Evolutionary conservation across 2,329 filamentous ascomycete genomes (phyloP), one percentile per base, ranked within the genome.

Genomic region (Nigrospora osmanthi): DNA sequence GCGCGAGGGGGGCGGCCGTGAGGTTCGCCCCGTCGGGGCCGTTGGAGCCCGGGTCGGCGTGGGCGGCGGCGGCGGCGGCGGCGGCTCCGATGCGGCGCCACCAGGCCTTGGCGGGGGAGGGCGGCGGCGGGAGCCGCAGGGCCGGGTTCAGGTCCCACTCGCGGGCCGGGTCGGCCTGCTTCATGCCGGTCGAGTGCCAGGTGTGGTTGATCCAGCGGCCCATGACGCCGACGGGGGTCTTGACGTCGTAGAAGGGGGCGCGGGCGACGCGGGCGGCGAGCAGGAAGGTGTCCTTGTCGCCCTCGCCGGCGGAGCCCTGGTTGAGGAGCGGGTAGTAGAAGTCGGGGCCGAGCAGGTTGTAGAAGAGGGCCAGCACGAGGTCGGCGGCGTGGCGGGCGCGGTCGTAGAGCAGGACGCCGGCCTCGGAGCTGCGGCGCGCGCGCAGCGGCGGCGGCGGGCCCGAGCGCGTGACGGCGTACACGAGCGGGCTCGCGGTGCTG

Each of bases 311-410:
- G 1, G 61, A 62, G 32, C 64, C 64, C 54, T 73, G 71, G 19
- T 63, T 69, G 28, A 71, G 58, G 4, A 77, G 54, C 0, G 66
- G 66, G 51, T 76, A 78, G 58, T 72, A 79, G 54, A 68, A 66
- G 14, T 61, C 56, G 1, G 74, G 72, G 0, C 75, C 75, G 57
- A 73, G 72, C 55, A 71, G 71, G 60, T 77, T 78, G 63, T 78
- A 78, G 57, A 77, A 78, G 0, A 69, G 62, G 19, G 69, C 66
- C 17, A 79, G 67, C 10, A 78, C 55, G 0, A 78, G 60, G 28
- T 68, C 69, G 23, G 64, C 59, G 15, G 59, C 57, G 46, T 78
- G 75, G 1, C 61, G 63, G 7, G 58, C 61, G 49, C 78, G 78
- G 48, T 72, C 69, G 45, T 71, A 61, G 6, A 75, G 52, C 2